Percentiles rank a stretch among this genome's conserved stretches.
phyloP scores from a whole-genome alignment of 495 filamentous ascomycete species.

The Penicillium silybi region DNA sequence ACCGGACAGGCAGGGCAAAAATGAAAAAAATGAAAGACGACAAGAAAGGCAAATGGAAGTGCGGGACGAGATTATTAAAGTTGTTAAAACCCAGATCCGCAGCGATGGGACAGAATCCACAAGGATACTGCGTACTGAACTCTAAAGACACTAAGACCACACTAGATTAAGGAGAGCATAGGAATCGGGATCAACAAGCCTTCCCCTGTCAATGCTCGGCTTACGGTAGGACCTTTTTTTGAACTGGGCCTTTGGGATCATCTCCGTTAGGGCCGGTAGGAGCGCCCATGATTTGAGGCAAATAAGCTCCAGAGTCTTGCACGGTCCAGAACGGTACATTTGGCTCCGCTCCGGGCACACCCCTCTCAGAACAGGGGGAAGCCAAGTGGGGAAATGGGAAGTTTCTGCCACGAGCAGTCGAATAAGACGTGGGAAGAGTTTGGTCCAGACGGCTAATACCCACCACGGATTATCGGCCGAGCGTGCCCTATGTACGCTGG shows the following conservation, averaged over 20 bases:
- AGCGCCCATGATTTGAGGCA: slow-evolving; percentile 6
- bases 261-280: slow-evolving; percentile 11
- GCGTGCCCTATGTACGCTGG: neutral
- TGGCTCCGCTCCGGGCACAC: slow-evolving; percentile 7
- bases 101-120: slow-evolving; percentile 5
- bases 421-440: slow-evolving; percentile 6
- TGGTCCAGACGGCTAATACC: slow-evolving; percentile 13
- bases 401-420: slow-evolving; percentile 7
- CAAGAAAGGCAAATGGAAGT: neutral
- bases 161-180: slow-evolving; percentile 5
- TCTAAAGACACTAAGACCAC: slow-evolving; percentile 9
- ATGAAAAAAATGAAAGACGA: neutral
- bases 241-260: slow-evolving; percentile 7
- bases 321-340: neutral
- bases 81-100: slow-evolving; percentile 1
- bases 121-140: slow-evolving; percentile 10
- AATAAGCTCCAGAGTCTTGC: slow-evolving; percentile 5
- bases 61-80: slow-evolving; percentile 11
- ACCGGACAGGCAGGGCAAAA: neutral
- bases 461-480: slow-evolving; percentile 7
- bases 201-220: slow-evolving; percentile 5
- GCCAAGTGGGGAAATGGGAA: slow-evolving; percentile 10
- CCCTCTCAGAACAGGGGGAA: slow-evolving; percentile 11
- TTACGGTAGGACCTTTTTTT: slow-evolving; percentile 1
- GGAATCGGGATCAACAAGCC: neutral